Base-by-base conservation (phyloP, 371 early-diverging fungal genomes). In the Zychaea mexicana region DNA sequence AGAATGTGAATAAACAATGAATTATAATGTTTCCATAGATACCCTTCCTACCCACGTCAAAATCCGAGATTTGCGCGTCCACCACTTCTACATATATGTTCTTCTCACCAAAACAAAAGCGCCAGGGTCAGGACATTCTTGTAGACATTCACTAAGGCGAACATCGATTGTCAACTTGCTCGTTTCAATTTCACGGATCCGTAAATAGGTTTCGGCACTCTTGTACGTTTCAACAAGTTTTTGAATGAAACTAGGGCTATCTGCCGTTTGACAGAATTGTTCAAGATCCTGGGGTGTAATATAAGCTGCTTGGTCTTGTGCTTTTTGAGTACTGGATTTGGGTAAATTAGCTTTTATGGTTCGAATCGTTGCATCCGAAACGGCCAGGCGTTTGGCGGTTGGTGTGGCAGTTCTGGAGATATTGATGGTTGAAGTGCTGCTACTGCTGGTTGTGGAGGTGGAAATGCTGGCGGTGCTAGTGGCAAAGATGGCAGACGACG, bases 171-270 rank as follows among this genome's bases (percentile, higher is more conserved):
- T 59, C 5, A 71, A 54, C 21, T 42, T 49, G 0, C 57, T 17
- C 39, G 74, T 72, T 61, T 78, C 79, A 31, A 75, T 75, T 15
- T 78, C 74, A 46, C 73, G 65, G 26, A 78, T 78, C 21, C 65
- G 56, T 30, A 65, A 21, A 45, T 62, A 78, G 1, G 74, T 67
- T 42, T 78, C 75, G 26, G 59, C 39, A 38, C 61, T 78, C 38
- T 71, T 78, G 27, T 78, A 78, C 1, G 72, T 72, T 39, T 61
- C 36, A 15, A 74, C 60, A 8, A 78, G 59, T 17, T 70, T 56
- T n/a, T 22, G 27, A 2, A 74, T 56, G 1, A 78, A 58, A 7
- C 30, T 32, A 13, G 33, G 21, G n/a, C 69, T 62, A 32, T 78
- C 62, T 66, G 66, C 70, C 1, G 52, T 19, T 24, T 26, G 45